Evolutionary conservation across 2,329 filamentous ascomycete species (phyloP).

Genomic region (Monosporascus sp.): DNA sequence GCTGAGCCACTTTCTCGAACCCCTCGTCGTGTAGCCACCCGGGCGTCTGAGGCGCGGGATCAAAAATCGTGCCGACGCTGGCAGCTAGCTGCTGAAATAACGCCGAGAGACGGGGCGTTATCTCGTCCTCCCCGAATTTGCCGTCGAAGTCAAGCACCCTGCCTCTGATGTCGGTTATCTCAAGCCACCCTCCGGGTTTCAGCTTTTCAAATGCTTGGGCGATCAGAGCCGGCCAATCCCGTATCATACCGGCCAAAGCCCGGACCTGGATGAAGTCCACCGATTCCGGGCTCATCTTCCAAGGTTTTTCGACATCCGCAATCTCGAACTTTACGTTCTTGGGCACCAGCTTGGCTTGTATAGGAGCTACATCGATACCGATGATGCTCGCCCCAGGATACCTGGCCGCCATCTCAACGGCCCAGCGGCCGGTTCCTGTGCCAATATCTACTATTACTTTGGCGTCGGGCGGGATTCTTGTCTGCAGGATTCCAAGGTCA

Average conservation of each 20-base stretch:
- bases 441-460: conserved; percentile 36
- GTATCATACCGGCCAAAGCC: conserved; percentile 40
- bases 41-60: conserved; percentile 31
- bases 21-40: conserved; percentile 31
- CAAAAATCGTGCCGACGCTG: conserved; percentile 32
- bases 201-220: conserved; percentile 33
- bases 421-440: conserved; percentile 38
- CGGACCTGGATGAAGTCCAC: conserved; percentile 40
- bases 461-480: conserved; percentile 21
- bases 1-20: conserved; percentile 35
- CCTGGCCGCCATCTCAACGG: conserved; percentile 35
- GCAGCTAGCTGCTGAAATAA: conserved; percentile 22
- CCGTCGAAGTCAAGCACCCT: conserved; percentile 35
- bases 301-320: conserved; percentile 49
- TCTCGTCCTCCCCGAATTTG: conserved; percentile 23
- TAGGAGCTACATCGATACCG: conserved; percentile 36
- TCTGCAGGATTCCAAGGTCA: conserved; percentile 2
- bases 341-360: conserved; percentile 42
- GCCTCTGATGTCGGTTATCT: conserved; percentile 37
- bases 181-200: conserved; percentile 38
- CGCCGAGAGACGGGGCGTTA: conserved; percentile 31
- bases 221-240: conserved; percentile 33
- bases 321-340: conserved; percentile 56
- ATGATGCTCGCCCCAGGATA: conserved; percentile 35
- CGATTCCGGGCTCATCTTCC: conserved; percentile 25